Evolutionary conservation across 1,284 basidiomycete genomes (phyloP).

Genomic region (Tilletia indica): DNA sequence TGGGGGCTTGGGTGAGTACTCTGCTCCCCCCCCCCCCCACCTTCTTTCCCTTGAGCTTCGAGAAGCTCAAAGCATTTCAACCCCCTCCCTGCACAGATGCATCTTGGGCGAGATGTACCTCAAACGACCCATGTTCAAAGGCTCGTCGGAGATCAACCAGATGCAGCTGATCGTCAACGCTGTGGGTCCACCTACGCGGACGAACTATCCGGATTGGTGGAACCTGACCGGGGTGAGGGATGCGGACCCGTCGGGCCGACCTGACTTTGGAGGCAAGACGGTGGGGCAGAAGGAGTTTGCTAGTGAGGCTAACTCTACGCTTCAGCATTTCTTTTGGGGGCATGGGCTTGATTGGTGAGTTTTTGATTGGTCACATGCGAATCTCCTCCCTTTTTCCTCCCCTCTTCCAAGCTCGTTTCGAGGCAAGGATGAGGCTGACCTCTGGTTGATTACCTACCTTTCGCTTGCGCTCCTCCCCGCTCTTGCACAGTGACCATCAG

Average conservation of each 20-base stretch:
- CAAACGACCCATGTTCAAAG: constrained; percentile 80
- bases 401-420: no score
- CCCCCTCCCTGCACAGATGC: constrained; percentile 63
- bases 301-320: constrained; percentile 20
- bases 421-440: not conserved
- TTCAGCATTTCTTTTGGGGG: constrained; percentile 38
- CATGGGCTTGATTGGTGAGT: constrained; percentile 21
- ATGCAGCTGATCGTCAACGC: constrained; percentile 81
- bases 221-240: constrained; percentile 55
- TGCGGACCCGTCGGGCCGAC: constrained; percentile 46
- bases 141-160: constrained; percentile 84
- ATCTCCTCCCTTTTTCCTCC: not conserved
- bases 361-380: not conserved
- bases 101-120: constrained; percentile 95
- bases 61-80: no score
- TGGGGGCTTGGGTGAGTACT: constrained; percentile 97
- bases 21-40: constrained; percentile 25
- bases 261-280: constrained; percentile 37
- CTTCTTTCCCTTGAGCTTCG: no score
- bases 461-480: not conserved
- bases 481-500: not conserved
- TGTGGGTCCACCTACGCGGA: constrained; percentile 81
- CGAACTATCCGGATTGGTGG: constrained; percentile 73
- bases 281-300: constrained; percentile 47
- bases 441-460: not conserved